Base-by-base conservation (phyloP, 1,284 basidiomycete species). In the Megacollybia platyphylla region DNA sequence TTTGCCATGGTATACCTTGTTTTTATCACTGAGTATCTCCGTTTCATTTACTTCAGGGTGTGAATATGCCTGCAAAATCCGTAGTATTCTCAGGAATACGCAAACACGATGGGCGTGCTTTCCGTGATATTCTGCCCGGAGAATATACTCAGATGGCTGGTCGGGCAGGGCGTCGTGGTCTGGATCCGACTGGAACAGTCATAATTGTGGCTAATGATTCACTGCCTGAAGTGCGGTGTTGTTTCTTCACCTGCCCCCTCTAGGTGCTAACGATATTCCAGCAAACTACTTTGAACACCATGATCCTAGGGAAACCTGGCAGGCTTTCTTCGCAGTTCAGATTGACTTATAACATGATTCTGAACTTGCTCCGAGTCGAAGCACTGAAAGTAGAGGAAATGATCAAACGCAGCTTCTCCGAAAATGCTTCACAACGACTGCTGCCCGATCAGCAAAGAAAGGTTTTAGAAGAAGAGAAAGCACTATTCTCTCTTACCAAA, bases 81-180 rank as follows among this genome's bases (percentile, higher is more conserved):
- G 96, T 98, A 1, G 96, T 97, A 1, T 99, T 98, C 60, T 93
- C 94, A 0, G 82, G 79, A 34, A 96, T 88, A 42, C 76, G 92
- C 42, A 99, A 99, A 59, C 94, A 98, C 58, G 96, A 99, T 54
- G 96, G 96, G 5, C 76, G 79, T 18, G 84, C 70, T 50, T 98
- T 98, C 70, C 79, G 94, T 47, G 87, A 92, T 36, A 81, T 93
- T 24, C 61, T 89, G 3, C 84, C 90, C 11, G 88, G 88, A 34
- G 89, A 94, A 61, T 97, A 97, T 57, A 99, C 96, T 0, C 96
- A 99, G 54, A 99, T 99, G 96, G 93, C 94, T 11, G 96, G 94
- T 4, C 84, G 96, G 53, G 96, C 96, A 7, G 96, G 96, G 40
- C 82, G 96, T 44, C 83, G 96, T 61, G 96, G 96, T 27, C 67